A percentile compares a stretch with the other conserved stretches of the same genome.
These are phyloP conservation scores for Paraphaeosphaeria minitans DNA, from an alignment of 2,329 filamentous ascomycete genomes.

Conservation along the genomic window DNA sequence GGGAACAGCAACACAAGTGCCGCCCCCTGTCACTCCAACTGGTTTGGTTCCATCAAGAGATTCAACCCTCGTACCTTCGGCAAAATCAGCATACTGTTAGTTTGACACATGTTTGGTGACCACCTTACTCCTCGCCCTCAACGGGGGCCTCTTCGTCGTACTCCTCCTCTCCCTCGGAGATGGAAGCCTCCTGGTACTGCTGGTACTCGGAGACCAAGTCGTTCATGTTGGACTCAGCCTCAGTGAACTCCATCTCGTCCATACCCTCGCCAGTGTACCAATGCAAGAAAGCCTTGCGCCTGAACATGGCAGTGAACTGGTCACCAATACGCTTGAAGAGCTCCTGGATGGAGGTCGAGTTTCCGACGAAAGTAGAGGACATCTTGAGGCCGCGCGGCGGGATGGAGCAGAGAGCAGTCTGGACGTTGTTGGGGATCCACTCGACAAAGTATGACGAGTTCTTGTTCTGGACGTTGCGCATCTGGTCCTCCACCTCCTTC, in stretches of 20 bases:
- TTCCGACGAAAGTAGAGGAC: conserved; percentile 98
- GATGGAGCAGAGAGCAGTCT: conserved; percentile 98
- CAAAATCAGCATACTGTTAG: conserved; percentile 19
- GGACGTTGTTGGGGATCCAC: conserved; percentile 99
- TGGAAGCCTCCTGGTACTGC: conserved; percentile 99
- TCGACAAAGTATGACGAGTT: conserved; percentile 99
- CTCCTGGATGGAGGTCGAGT: conserved; percentile 99
- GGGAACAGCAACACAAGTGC: conserved; percentile 21
- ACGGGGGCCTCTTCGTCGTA: conserved; percentile 82
- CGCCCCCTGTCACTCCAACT: conserved; percentile 17
- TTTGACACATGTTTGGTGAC: conserved; percentile 17
- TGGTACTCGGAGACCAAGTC: conserved; percentile 99
- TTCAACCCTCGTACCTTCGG: conserved; percentile 35
- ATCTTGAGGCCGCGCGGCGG: conserved; percentile 97
- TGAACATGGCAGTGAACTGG: conserved; percentile 99
- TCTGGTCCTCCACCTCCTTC: conserved; percentile 99
- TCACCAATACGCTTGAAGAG: conserved; percentile 99
- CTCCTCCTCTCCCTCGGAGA: conserved; percentile 97
- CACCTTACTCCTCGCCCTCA: conserved; percentile 67
- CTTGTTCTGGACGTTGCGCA: conserved; percentile 99
- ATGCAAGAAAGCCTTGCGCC: conserved; percentile 99
- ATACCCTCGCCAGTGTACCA: conserved; percentile 99
- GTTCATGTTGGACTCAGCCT: conserved; percentile 99
- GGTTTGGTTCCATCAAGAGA: conserved; percentile 24
- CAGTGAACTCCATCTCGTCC: conserved; percentile 99